Base-by-base conservation (phyloP, 805 yeast genomes). In the Ogataea methylovora region DNA sequence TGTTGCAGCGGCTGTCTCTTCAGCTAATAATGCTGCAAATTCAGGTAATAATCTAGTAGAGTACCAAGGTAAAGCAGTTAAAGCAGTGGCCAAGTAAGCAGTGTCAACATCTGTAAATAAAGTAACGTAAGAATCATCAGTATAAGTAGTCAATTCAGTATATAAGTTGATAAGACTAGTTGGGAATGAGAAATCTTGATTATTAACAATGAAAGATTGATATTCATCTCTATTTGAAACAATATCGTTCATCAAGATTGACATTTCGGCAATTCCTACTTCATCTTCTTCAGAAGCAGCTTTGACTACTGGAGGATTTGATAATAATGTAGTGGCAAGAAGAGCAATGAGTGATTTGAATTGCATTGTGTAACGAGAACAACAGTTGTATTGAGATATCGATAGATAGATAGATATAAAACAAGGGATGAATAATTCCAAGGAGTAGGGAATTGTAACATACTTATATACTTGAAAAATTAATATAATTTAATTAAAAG, bases 71-170 rank as follows among this genome's bases (percentile, higher is more conserved):
- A 58, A 43, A 21, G 42, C 54, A 14, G 61, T 52, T 8, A 47
- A 58, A 33, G 54, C 51, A 8, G 42, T 37, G 8, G 54, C 45
- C 17, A 55, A 34, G 4, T 46, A 34, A 4, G 41, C 23, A 13
- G 38, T 29, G 22, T 37, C 40, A 2, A 34, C 39, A 16, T 47
- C 19, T 33, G 52, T 44, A 37, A 60, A 49, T 37, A 66, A 51
- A 24, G 71, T 63, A 29, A 69, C 63, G 50, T 64, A 66, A 10
- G 66, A 54, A 34, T 63, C 60, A 45, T 66, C 69, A 11, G 65
- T 65, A 49, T 65, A 66, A 27, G 69, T 65, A 23, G 44, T 46
- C 24, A 57, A 62, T 20, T 44, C 43, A 27, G 44, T 30, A 29
- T 63, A 65, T 35, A 64, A 45, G 11, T 47, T 33, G 7, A 65